Evolutionary conservation across 2,329 filamentous ascomycete species (phyloP).

Genomic region (Lomentospora prolificans): DNA sequence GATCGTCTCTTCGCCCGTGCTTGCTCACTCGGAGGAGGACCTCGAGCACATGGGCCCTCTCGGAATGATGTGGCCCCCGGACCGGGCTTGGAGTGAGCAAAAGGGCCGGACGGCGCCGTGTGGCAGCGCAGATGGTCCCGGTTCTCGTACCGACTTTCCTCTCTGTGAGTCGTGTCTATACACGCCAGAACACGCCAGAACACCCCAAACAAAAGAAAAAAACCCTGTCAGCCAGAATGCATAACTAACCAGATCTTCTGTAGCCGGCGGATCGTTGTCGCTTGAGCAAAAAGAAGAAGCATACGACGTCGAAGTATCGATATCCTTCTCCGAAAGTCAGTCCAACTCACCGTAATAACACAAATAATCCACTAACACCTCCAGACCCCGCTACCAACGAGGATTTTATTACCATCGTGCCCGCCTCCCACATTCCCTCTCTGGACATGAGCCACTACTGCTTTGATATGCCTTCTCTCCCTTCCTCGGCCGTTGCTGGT

Average conservation of each 20-base stretch:
- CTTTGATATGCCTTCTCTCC: slow-evolving; percentile 24
- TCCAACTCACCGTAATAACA: background rate
- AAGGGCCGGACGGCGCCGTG: slow-evolving; percentile 48
- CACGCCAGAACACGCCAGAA: too few relatives aligned
- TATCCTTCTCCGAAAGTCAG: slow-evolving; percentile 41
- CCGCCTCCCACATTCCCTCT: slow-evolving; percentile 23
- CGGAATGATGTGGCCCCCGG: slow-evolving; percentile 51
- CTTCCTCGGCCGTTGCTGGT: slow-evolving; percentile 24
- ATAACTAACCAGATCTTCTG: too few relatives aligned
- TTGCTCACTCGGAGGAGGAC: slow-evolving; percentile 9
- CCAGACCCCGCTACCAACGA: slow-evolving; percentile 27
- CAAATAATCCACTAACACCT: too few relatives aligned
- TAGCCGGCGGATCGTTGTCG: background rate
- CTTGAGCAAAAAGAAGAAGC: slow-evolving; percentile 35
- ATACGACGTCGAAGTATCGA: slow-evolving; percentile 40
- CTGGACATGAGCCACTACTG: slow-evolving; percentile 36
- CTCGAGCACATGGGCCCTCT: slow-evolving; percentile 37
- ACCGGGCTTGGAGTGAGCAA: slow-evolving; percentile 43
- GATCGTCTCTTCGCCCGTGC: background rate
- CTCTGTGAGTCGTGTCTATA: slow-evolving; percentile 30
- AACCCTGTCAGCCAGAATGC: too few relatives aligned
- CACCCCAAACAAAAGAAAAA: too few relatives aligned
- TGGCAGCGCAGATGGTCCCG: slow-evolving; percentile 36
- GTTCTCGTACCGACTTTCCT: slow-evolving; percentile 46
- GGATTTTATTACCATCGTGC: slow-evolving; percentile 30